Base-by-base conservation (phyloP, 139 green algal species). In the Dunaliella primolecta region DNA sequence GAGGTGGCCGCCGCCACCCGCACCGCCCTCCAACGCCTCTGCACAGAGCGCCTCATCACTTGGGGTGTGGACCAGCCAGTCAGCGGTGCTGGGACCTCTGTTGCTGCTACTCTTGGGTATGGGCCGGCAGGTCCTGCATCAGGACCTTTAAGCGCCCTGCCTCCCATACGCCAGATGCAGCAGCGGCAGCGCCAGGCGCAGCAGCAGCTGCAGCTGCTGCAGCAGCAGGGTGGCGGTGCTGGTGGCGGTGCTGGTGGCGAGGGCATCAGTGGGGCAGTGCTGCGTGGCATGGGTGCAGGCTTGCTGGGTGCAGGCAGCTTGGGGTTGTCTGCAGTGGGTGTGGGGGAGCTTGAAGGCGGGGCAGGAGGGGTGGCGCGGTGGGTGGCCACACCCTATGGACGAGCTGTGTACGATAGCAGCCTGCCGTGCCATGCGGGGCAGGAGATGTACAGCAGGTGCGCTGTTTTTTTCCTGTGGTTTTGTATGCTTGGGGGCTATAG, bases 361-460 rank as follows among this genome's bases (percentile, higher is more conserved):
- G n/a, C 75, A 2, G 15, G 21, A 25, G n/a, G 27, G 27, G 27
- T 33, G 2, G 64, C 31, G 24, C 38, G 38, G 21, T 92, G 87
- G 86, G 31, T 80, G 71, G 78, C 86, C 35, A 94, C 91, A 0
- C 74, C 56, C 31, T 89, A 91, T 84, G 92, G 92, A 0, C 35
- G n/a, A 27, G 91, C 91, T 0, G 90, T 95, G 2, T 93, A 93
- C 83, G 87, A 91, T 23, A 88, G 81, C 27, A 82, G 75, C 2
- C 86, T 95, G 70, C 89, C 91, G 21, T 89, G 87, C 27, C 57
- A 64, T 0, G 32, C 24, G 0, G 92, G 89, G 7, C 78, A 91
- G 76, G 75, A 81, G 46, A 80, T 94, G 76, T 93, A 90, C 81
- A 84, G 91, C 7, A 37, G 80, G 80, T 82, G 38, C 3, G 83